Evolutionary conservation across 805 yeast genomes (phyloP).

Genomic region (Suhomyces sp.): DNA sequence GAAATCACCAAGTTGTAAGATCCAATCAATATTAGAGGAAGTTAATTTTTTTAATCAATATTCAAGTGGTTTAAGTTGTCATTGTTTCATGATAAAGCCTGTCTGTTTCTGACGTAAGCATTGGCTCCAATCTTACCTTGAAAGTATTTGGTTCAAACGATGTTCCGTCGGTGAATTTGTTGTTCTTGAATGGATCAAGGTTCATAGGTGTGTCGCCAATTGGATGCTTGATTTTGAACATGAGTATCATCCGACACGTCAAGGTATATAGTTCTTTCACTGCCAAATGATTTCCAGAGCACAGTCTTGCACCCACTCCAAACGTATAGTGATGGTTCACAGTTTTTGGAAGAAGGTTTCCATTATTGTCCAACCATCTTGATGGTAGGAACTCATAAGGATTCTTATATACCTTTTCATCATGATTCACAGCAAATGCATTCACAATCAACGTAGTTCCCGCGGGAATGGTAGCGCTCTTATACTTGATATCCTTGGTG

Average conservation of each 20-base stretch:
- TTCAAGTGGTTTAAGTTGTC: no score
- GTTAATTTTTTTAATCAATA: no score
- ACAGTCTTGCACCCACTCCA: slow-evolving; percentile 73
- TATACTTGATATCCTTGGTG: slow-evolving; percentile 47
- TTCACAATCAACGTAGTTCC: slow-evolving; percentile 64
- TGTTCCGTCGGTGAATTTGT: slow-evolving; percentile 54
- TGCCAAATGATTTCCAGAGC: slow-evolving; percentile 68
- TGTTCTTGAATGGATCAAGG: slow-evolving; percentile 51
- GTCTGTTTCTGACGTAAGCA: slow-evolving; percentile 19
- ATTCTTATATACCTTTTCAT: slow-evolving; percentile 37
- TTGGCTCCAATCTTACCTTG: slow-evolving; percentile 24
- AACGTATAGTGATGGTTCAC: slow-evolving; percentile 49
- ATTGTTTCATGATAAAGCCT: no score
- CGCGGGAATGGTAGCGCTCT: slow-evolving; percentile 46
- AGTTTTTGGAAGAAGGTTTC: slow-evolving; percentile 10
- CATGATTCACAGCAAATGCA: slow-evolving; percentile 71
- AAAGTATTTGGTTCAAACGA: slow-evolving; percentile 60
- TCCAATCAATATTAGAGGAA: no score
- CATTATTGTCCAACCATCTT: slow-evolving; percentile 44
- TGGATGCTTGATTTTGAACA: slow-evolving; percentile 51
- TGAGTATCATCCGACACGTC: slow-evolving; percentile 50
- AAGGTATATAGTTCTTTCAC: slow-evolving; percentile 62
- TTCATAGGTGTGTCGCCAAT: slow-evolving; percentile 34
- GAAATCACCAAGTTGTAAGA: no score
- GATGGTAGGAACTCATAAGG: slow-evolving; percentile 54